Evolutionary conservation across 129 eudicot species (phyloP).

Genomic region (Tagetes erecta): DNA sequence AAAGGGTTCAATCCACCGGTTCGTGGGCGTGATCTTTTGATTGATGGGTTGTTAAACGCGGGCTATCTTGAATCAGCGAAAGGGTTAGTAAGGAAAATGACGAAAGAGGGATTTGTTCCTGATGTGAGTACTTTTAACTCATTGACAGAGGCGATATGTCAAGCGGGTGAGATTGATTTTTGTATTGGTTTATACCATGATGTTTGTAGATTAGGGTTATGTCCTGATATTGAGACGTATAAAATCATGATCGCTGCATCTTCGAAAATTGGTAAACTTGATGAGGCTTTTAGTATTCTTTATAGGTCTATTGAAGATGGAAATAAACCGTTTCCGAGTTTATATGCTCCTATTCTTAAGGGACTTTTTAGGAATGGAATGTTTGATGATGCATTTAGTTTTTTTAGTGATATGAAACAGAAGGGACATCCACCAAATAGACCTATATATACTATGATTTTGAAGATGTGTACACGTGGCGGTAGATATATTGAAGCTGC

Average conservation of each 20-base stretch:
- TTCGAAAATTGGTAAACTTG: constrained; percentile 55
- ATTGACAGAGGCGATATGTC: constrained; percentile 66
- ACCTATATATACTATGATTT: constrained; percentile 85
- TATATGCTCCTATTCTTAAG: constrained; percentile 87
- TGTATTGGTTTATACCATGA: constrained; percentile 65
- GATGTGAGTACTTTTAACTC: constrained; percentile 82
- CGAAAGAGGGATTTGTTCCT: constrained; percentile 84
- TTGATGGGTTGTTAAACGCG: constrained; percentile 83
- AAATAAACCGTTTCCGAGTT: constrained; percentile 83
- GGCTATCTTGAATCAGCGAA: constrained; percentile 91
- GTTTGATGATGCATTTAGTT: constrained; percentile 94
- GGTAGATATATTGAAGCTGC: constrained; percentile 88
- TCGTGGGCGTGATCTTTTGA: constrained; percentile 83
- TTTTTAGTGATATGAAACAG: constrained; percentile 89
- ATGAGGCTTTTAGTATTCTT: constrained; percentile 73
- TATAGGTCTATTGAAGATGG: constrained; percentile 90
- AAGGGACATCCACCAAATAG: constrained; percentile 93
- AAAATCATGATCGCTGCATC: constrained; percentile 68
- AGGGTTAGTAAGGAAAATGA: constrained; percentile 88
- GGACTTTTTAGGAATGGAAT: constrained; percentile 72
- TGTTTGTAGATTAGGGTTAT: constrained; percentile 69
- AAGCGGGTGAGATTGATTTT: constrained; percentile 77
- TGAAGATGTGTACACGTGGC: constrained; percentile 87
- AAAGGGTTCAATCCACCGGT: constrained; percentile 92
- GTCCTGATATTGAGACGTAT: constrained; percentile 74